A percentile compares a stretch with the other conserved stretches of the same genome.
Conservation (phyloP, 768 basidiomycete species). For the Macrocybe gigantea region DNA sequence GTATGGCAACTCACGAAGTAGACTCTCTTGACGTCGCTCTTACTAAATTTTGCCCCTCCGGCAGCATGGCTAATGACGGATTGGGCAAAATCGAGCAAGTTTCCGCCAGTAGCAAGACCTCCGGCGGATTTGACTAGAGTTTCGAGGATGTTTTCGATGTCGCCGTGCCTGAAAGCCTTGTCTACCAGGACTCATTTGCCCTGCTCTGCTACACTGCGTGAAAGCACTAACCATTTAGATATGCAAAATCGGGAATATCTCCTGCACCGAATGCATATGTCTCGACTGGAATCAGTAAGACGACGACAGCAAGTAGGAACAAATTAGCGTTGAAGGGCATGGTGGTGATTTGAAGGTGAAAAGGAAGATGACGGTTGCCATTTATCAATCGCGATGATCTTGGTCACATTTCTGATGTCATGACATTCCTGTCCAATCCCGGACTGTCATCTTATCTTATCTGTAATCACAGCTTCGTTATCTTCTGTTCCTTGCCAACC, state of each 20-base stretch:
- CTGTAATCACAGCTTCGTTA: conserved; percentile 37
- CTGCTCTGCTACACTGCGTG: neutral
- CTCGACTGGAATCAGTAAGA: conserved; percentile 37
- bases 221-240: conserved; percentile 44
- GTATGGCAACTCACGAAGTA: conserved; percentile 42
- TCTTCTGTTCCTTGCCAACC: conserved; percentile 35
- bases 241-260: conserved; percentile 69
- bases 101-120: conserved; percentile 34
- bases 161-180: conserved; percentile 73
- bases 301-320: conserved; percentile 28
- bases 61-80: conserved; percentile 37
- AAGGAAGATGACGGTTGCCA: too few species aligned
- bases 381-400: too few species aligned
- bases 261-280: conserved; percentile 56
- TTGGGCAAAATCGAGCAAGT: conserved; percentile 47
- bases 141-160: conserved; percentile 65
- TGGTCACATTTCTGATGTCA: too few species aligned
- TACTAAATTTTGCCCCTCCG: conserved; percentile 55
- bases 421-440: neutral
- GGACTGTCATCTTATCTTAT: conserved; percentile 12
- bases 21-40: conserved; percentile 62
- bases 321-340: conserved; percentile 18
- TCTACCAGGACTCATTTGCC: conserved; percentile 24
- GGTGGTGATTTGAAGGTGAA: too few species aligned
- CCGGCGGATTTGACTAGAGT: conserved; percentile 54